Percentiles rank a stretch among this genome's conserved stretches.
These are phyloP conservation scores for Paraconiothyrium sp. DNA, from an alignment of 2,329 filamentous ascomycete genomes.

Conservation along the genomic window DNA sequence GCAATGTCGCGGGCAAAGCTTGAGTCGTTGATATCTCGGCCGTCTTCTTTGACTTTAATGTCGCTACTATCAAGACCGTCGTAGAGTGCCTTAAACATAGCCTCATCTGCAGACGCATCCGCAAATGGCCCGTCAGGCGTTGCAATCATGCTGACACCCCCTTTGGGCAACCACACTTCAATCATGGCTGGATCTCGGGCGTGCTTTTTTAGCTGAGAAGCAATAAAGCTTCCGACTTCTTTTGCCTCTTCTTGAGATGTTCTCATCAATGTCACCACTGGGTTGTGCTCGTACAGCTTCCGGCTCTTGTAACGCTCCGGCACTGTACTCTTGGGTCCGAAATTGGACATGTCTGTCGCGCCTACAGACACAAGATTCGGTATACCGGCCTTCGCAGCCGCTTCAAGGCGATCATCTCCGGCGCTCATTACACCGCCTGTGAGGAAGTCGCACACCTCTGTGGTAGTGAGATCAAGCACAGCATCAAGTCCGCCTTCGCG, in stretches of 20 bases:
- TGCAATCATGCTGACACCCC: conserved; percentile 70
- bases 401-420: conserved; percentile 65
- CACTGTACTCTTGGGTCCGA: conserved; percentile 65
- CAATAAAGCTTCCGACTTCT: conserved; percentile 66
- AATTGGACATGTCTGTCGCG: conserved; percentile 65
- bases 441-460: conserved; percentile 70
- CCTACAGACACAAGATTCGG: conserved; percentile 64
- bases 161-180: conserved; percentile 67
- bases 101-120: conserved; percentile 59
- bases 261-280: conserved; percentile 72
- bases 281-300: conserved; percentile 71
- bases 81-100: conserved; percentile 59
- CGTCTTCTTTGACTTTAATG: conserved; percentile 61
- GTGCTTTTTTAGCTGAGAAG: conserved; percentile 59
- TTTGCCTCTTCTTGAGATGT: conserved; percentile 67
- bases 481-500: conserved; percentile 68
- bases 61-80: conserved; percentile 59
- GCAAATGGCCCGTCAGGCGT: conserved; percentile 63
- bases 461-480: conserved; percentile 76
- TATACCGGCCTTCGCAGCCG: conserved; percentile 65
- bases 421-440: conserved; percentile 72
- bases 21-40: conserved; percentile 64
- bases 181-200: conserved; percentile 54
- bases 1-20: conserved; percentile 61
- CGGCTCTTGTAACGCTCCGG: conserved; percentile 64